phyloP scores from a whole-genome alignment of 2,329 filamentous ascomycete genomes.

The Hymenoscyphus fraxineus region DNA sequence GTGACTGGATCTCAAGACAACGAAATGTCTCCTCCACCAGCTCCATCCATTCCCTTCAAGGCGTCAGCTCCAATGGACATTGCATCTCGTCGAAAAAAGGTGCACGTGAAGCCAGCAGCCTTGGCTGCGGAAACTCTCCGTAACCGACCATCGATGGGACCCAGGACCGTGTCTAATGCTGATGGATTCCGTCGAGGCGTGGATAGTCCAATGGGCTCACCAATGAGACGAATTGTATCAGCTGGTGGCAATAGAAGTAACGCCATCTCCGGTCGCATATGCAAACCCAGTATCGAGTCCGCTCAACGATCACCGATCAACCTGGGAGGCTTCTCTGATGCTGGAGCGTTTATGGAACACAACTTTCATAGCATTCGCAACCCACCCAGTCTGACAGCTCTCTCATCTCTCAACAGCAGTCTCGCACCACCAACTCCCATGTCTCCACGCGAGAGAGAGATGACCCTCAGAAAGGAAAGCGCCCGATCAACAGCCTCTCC shows the following conservation, averaged over 20 bases:
- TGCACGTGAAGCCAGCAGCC: slow-evolving; percentile 31
- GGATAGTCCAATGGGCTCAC: slow-evolving; percentile 31
- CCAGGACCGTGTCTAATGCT: slow-evolving; percentile 32
- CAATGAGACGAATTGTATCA: slow-evolving; percentile 34
- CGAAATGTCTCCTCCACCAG: slow-evolving; percentile 24
- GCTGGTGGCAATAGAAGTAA: slow-evolving; percentile 30
- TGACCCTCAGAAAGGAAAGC: slow-evolving; percentile 26
- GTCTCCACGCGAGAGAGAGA: slow-evolving; percentile 31
- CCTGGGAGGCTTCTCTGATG: slow-evolving; percentile 27
- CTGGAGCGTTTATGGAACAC: slow-evolving; percentile 30
- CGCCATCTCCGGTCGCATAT: slow-evolving; percentile 30
- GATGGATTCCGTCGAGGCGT: slow-evolving; percentile 29
- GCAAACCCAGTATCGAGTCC: slow-evolving; percentile 31
- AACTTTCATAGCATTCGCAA: slow-evolving; percentile 27
- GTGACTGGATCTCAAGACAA: slow-evolving; percentile 21
- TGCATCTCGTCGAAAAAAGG: slow-evolving; percentile 33
- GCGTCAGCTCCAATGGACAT: slow-evolving; percentile 32
- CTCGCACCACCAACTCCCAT: slow-evolving; percentile 35
- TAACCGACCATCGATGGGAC: slow-evolving; percentile 28
- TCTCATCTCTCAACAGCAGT: slow-evolving; percentile 31
- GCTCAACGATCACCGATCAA: slow-evolving; percentile 34
- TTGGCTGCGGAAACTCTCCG: slow-evolving; percentile 27
- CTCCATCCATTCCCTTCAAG: slow-evolving; percentile 29
- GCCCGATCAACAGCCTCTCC: slow-evolving; percentile 28
- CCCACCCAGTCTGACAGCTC: slow-evolving; percentile 23